Conservation (phyloP, 768 basidiomycete genomes). For the Tremella fuciformis region DNA sequence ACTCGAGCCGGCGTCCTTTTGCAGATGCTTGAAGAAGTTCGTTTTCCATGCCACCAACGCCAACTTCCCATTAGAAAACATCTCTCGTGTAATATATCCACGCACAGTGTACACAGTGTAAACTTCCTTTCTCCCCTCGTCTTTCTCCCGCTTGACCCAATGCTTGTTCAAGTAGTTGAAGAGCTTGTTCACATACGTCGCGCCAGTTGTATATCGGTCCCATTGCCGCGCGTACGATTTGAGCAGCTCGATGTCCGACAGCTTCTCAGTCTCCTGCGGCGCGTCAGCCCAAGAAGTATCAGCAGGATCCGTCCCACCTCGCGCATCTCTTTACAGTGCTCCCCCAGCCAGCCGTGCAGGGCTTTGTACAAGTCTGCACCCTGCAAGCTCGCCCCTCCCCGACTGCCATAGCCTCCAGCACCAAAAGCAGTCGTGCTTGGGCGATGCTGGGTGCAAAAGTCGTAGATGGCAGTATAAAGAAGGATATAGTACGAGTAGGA, state of each 20-base stretch:
- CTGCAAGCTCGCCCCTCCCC: conserved; percentile 85
- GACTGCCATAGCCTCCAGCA: conserved; percentile 52
- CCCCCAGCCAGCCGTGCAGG: conserved; percentile 82
- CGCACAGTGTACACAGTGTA: conserved; percentile 93
- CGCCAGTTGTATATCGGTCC: conserved; percentile 94
- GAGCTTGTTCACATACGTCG: conserved; percentile 92
- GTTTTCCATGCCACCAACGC: conserved; percentile 94
- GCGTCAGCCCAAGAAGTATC: background rate
- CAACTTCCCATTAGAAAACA: conserved; percentile 58
- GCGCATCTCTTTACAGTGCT: conserved; percentile 68
- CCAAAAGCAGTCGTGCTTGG: conserved; percentile 15
- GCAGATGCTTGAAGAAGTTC: conserved; percentile 65
- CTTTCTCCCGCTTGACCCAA: conserved; percentile 97
- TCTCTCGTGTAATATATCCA: conserved; percentile 11
- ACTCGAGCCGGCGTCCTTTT: conserved; percentile 50
- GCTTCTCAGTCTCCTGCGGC: conserved; percentile 66
- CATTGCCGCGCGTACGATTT: conserved; percentile 89
- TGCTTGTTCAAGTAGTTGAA: conserved; percentile 98
- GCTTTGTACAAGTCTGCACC: conserved; percentile 96
- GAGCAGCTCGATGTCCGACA: conserved; percentile 83
- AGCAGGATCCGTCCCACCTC: conserved; percentile 56
- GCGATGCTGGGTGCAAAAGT: conserved; percentile 69
- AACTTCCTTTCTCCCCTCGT: conserved; percentile 90
- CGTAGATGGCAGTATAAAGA: conserved; percentile 90
- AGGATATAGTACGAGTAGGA: conserved; percentile 52